These are phyloP conservation scores for Simmondsia chinensis DNA, from an alignment of 148 eudicot species.

Conservation along the genomic window DNA sequence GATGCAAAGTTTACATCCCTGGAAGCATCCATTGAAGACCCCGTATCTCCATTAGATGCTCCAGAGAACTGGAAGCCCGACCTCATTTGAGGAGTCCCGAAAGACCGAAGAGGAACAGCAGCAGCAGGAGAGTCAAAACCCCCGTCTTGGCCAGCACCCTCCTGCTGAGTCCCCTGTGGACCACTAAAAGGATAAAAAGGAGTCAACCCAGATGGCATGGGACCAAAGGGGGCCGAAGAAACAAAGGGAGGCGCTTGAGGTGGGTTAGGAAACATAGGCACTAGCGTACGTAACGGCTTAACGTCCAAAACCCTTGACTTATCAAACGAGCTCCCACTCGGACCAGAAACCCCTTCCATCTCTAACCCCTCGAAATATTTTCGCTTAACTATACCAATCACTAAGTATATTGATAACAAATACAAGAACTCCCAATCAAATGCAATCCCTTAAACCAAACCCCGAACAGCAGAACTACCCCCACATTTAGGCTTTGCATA, in stretches of 20 bases:
- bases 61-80: conserved; percentile 21
- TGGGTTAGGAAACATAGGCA: conserved; percentile 50
- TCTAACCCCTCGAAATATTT: too few relatives aligned
- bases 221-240: conserved; percentile 41
- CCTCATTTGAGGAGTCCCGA: conserved; percentile 49
- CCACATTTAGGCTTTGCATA: too few relatives aligned
- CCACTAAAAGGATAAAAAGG: conserved; percentile 48
- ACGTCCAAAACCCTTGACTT: conserved; percentile 59
- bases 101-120: conserved; percentile 67
- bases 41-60: conserved; percentile 38
- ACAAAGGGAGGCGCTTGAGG: conserved; percentile 60
- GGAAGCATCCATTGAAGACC: conserved; percentile 20
- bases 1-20: conserved; percentile 23
- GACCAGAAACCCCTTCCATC: conserved; percentile 37
- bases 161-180: conserved; percentile 9
- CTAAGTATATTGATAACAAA: too few relatives aligned
- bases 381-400: too few relatives aligned
- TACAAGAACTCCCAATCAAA: too few relatives aligned
- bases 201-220: conserved; percentile 41
- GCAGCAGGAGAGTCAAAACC: too few relatives aligned
- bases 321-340: conserved; percentile 25
- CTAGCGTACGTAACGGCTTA: conserved; percentile 51
- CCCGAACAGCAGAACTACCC: too few relatives aligned
- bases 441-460: background rate
- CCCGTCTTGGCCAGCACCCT: background rate